Base-by-base conservation (phyloP, 2,329 filamentous ascomycete species). In the Alternaria ventricosa region DNA sequence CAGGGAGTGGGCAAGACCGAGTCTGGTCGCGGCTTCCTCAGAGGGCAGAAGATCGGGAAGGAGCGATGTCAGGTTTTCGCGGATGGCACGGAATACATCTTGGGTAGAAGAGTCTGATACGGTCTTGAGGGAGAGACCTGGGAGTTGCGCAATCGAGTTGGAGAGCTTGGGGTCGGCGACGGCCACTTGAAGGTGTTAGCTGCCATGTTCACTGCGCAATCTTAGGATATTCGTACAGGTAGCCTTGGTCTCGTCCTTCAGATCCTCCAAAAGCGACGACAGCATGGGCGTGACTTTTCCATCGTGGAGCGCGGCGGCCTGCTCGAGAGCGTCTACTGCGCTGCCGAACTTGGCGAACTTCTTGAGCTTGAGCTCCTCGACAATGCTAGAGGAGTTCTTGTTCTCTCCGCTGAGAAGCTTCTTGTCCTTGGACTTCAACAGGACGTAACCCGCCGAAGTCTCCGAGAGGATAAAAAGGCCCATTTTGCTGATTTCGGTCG, bases 341-440 rank as follows among this genome's bases (percentile, higher is more conserved):
- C 93, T 97, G 80, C 97, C 93, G 83, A 97, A 99, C 86, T 98
- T 98, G 82, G 92, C 66, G 83, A 99, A 98, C 81, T 95, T 91
- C 87, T 98, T 98, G 80, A 98, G 87, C 84, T 97, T 97, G 75
- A 99, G 84, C 91, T 97, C 88, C 75, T 92, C 91, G 75, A 93
- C 92, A 69, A 97, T 88, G 75, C 92, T 92, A 82, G 97, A 94
- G 36, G 93, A 90, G 64, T 91, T 91, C 70, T 89, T 87, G 66
- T 94, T 87, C 68, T 89, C 86, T 57, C 88, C 87, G 83, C 95
- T 91, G 77, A 99, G 87, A 64, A 98, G 88, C 87, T 98, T 98
- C 89, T 97, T 98, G 88, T 98, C 95, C 82, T 94, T 93, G 75
- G 95, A 92, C 87, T 99, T 98, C 86, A 99, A 94, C 81, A 99